These are phyloP conservation scores for Trametes maxima DNA, from an alignment of 768 basidiomycete species.

Conservation along the genomic window DNA sequence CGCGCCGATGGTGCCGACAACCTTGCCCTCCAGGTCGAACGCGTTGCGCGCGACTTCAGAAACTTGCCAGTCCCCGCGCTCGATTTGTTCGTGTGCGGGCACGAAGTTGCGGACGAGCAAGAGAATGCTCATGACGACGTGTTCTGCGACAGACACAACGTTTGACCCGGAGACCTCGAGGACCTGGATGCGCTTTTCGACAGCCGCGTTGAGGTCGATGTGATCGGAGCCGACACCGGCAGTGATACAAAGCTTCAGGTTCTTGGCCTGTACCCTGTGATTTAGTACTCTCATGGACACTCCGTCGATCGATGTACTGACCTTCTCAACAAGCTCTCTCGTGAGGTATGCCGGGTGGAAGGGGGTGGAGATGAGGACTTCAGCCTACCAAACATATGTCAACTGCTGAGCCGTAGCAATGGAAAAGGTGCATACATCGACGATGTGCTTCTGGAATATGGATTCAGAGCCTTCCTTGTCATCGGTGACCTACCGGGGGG, in stretches of 20 bases:
- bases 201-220: constrained; percentile 87
- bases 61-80: constrained; percentile 86
- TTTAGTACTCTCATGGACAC: not conserved
- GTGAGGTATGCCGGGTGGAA: constrained; percentile 90
- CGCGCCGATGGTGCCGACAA: constrained; percentile 86
- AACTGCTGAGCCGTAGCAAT: not conserved
- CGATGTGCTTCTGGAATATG: constrained; percentile 81
- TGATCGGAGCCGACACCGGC: constrained; percentile 92
- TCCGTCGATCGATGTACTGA: not conserved
- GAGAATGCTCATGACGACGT: constrained; percentile 89
- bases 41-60: constrained; percentile 81
- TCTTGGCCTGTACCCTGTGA: constrained; percentile 55
- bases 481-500: constrained; percentile 60
- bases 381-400: constrained; percentile 48
- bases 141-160: constrained; percentile 90
- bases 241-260: constrained; percentile 87
- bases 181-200: constrained; percentile 73
- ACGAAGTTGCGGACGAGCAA: constrained; percentile 89
- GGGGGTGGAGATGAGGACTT: constrained; percentile 80
- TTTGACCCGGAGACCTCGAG: constrained; percentile 80
- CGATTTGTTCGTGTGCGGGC: constrained; percentile 82
- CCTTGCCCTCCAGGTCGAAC: constrained; percentile 89
- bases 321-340: constrained; percentile 66
- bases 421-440: constrained; percentile 51
- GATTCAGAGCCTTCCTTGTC: constrained; percentile 84